These are phyloP conservation scores for Dunaliella salina DNA, from an alignment of 163 green algal genomes.

Conservation along the genomic window DNA sequence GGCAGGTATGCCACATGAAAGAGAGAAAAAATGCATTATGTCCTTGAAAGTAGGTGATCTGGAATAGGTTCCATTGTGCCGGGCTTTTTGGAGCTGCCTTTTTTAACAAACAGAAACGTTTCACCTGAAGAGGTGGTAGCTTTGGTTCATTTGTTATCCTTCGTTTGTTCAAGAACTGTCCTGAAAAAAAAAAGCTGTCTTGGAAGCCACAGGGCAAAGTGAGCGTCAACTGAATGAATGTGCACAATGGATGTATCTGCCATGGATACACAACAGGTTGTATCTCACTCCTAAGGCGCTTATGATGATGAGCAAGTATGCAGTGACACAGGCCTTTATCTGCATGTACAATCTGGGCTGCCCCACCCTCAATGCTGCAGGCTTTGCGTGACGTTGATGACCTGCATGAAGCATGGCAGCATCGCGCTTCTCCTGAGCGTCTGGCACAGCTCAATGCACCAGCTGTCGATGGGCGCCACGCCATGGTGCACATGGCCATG, in stretches of 20 bases:
- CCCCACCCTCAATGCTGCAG: background rate
- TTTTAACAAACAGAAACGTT: background rate
- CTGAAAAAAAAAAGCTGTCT: too few species aligned
- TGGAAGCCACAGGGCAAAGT: background rate
- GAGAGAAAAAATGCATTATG: background rate
- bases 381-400: constrained; percentile 29
- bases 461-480: background rate
- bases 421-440: constrained; percentile 6
- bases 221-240: background rate
- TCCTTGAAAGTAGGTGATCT: background rate
- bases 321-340: background rate
- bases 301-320: background rate
- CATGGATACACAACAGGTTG: background rate
- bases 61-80: background rate
- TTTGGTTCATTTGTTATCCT: background rate
- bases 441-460: background rate
- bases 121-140: background rate
- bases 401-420: constrained; percentile 34
- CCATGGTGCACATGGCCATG: background rate
- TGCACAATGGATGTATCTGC: background rate
- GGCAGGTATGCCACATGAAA: constrained; percentile 23
- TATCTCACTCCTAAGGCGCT: background rate
- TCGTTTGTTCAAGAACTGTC: too few species aligned
- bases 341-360: background rate
- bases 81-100: background rate